Conservation (phyloP, 2,329 filamentous ascomycete genomes). For the Colletotrichum sp. region DNA sequence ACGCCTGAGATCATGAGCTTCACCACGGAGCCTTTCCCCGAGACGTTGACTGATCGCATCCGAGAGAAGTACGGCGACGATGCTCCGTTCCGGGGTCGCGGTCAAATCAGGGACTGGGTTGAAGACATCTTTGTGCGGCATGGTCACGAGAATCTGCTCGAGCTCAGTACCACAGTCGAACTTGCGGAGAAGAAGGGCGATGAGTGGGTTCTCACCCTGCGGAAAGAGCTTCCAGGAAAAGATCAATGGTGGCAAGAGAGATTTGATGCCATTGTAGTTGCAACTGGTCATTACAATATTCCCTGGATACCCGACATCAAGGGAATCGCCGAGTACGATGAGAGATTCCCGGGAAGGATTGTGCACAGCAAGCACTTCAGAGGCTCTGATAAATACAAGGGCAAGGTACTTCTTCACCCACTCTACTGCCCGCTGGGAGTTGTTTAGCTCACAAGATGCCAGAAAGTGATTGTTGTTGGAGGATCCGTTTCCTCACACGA, state of each 20-base stretch:
- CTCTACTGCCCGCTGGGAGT: no score
- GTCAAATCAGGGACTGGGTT: conserved; percentile 58
- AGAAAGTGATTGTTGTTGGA: conserved; percentile 61
- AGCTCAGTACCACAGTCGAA: conserved; percentile 63
- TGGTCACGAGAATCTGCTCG: conserved; percentile 38
- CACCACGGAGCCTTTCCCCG: conserved; percentile 54
- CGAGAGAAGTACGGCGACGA: conserved; percentile 53
- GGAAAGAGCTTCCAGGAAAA: conserved; percentile 40
- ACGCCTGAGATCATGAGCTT: conserved; percentile 60
- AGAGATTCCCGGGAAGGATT: conserved; percentile 38
- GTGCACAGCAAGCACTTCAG: conserved; percentile 46
- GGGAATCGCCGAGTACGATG: conserved; percentile 42
- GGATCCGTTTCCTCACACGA: conserved; percentile 64
- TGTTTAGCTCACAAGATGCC: neutral
- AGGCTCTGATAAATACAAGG: conserved; percentile 26
- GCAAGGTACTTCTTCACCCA: conserved; percentile 17
- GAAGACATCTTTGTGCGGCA: conserved; percentile 39
- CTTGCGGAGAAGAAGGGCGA: conserved; percentile 47
- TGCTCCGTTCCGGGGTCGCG: conserved; percentile 61
- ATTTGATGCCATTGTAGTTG: conserved; percentile 46
- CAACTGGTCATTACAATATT: conserved; percentile 44
- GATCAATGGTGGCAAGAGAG: conserved; percentile 45
- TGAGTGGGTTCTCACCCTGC: conserved; percentile 55
- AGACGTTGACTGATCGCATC: conserved; percentile 43
- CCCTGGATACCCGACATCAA: conserved; percentile 45